Conservation (phyloP, 2,329 filamentous ascomycete species). For the Colletotrichum destructivum region DNA sequence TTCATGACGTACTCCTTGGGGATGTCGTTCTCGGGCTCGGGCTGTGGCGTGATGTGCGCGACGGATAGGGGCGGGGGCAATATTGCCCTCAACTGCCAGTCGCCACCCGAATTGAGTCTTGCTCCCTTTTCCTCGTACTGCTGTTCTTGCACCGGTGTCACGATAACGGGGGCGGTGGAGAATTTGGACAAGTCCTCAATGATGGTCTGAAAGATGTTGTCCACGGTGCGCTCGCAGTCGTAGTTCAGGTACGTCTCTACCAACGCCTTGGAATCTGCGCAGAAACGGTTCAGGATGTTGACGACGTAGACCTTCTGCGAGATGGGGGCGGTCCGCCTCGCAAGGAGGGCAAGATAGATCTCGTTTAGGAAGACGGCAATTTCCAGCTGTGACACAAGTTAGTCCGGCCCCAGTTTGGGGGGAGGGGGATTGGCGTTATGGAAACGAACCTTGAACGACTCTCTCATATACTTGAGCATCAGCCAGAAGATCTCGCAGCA, state of each 20-base stretch:
- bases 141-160: constrained; percentile 85
- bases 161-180: constrained; percentile 82
- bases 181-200: constrained; percentile 95
- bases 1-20: constrained; percentile 94
- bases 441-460: constrained; percentile 84
- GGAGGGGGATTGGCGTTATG: too few species aligned
- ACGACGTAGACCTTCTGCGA: constrained; percentile 96
- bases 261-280: constrained; percentile 86
- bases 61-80: constrained; percentile 90
- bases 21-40: constrained; percentile 77
- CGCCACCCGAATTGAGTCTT: constrained; percentile 72
- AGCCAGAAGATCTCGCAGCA: constrained; percentile 98
- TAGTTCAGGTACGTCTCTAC: constrained; percentile 99
- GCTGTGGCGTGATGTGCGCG: constrained; percentile 76
- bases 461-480: constrained; percentile 93
- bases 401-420: constrained; percentile 43
- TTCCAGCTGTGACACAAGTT: constrained; percentile 78
- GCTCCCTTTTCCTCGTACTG: constrained; percentile 85
- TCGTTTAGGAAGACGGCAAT: constrained; percentile 98
- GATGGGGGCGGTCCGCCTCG: constrained; percentile 86
- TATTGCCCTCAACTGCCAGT: constrained; percentile 91
- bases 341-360: constrained; percentile 93
- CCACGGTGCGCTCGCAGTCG: constrained; percentile 94
- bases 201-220: constrained; percentile 96
- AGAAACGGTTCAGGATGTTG: constrained; percentile 86